Percentiles rank a stretch among this genome's conserved stretches.
phyloP scores from a whole-genome alignment of 179 eudicot genomes.

The Corrigiola litoralis region DNA sequence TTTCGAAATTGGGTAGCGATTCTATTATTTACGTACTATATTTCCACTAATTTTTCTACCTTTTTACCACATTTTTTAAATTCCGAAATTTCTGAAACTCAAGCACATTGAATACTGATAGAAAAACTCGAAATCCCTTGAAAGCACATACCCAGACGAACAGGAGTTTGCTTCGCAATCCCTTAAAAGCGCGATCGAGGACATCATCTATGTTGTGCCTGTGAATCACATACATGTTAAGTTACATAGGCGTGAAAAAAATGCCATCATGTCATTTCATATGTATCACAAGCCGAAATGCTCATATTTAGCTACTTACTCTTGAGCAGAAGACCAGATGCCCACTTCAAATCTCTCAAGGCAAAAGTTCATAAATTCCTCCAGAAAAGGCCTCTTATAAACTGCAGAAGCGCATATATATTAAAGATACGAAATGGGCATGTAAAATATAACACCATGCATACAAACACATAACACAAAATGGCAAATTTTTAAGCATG shows the following conservation, averaged over 20 bases:
- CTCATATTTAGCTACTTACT: conserved; percentile 16
- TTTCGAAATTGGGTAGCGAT: too few relatives aligned
- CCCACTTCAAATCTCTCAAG: conserved; percentile 50
- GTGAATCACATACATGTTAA: background rate
- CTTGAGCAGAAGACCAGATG: conserved; percentile 49
- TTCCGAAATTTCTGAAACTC: too few relatives aligned
- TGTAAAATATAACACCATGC: too few relatives aligned
- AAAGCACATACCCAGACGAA: conserved; percentile 37
- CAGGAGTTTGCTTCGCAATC: conserved; percentile 21
- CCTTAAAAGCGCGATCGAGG: conserved; percentile 22
- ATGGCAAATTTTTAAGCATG: too few relatives aligned
- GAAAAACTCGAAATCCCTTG: too few relatives aligned
- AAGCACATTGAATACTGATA: too few relatives aligned
- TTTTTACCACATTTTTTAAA: too few relatives aligned
- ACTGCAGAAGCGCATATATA: too few relatives aligned
- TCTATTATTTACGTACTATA: too few relatives aligned
- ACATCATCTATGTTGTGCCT: conserved; percentile 33
- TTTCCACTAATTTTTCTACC: too few relatives aligned
- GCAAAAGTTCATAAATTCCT: conserved; percentile 44
- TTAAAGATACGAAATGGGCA: too few relatives aligned
- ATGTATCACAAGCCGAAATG: background rate
- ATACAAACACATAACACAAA: too few relatives aligned
- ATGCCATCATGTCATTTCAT: background rate
- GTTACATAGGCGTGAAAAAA: background rate
- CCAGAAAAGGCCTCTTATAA: conserved; percentile 41